These are phyloP conservation scores for Agastache rugosa DNA, from an alignment of 257 asterid species.

Conservation along the genomic window DNA sequence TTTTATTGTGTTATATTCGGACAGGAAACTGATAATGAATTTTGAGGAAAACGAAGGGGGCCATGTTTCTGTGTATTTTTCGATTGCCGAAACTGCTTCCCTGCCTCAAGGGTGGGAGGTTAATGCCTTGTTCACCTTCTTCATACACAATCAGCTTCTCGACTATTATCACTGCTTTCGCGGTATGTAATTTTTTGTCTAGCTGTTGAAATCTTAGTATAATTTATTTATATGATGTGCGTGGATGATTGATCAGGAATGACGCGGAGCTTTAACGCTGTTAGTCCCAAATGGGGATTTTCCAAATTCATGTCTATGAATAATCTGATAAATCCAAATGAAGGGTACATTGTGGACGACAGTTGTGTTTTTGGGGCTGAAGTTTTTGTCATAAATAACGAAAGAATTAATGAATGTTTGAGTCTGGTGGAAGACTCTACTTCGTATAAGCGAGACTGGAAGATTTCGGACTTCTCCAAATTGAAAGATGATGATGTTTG, in stretches of 20 bases:
- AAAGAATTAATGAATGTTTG: slow-evolving; percentile 11
- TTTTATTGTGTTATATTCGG: not conserved
- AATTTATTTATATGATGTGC: too few relatives aligned
- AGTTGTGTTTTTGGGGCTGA: slow-evolving; percentile 44
- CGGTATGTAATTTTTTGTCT: too few relatives aligned
- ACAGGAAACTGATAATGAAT: not conserved
- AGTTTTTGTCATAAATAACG: slow-evolving; percentile 23
- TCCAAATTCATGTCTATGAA: slow-evolving; percentile 30
- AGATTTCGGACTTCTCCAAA: not conserved
- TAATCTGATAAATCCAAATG: not conserved
- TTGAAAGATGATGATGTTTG: not conserved
- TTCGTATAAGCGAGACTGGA: not conserved
- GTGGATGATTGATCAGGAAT: slow-evolving; percentile 26
- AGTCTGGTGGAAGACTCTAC: not conserved
- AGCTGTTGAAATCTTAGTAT: too few relatives aligned
- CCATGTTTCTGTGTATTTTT: not conserved
- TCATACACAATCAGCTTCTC: slow-evolving; percentile 10
- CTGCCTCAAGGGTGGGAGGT: not conserved
- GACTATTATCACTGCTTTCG: slow-evolving; percentile 27
- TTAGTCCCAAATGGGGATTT: slow-evolving; percentile 37
- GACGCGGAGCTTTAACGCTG: slow-evolving; percentile 25
- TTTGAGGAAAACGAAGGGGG: not conserved
- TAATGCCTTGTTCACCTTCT: slow-evolving; percentile 33
- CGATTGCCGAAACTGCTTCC: not conserved
- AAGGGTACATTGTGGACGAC: slow-evolving; percentile 39